Evolutionary conservation across 2,329 filamentous ascomycete genomes (phyloP).

Genomic region (Aspergillus ibericus): DNA sequence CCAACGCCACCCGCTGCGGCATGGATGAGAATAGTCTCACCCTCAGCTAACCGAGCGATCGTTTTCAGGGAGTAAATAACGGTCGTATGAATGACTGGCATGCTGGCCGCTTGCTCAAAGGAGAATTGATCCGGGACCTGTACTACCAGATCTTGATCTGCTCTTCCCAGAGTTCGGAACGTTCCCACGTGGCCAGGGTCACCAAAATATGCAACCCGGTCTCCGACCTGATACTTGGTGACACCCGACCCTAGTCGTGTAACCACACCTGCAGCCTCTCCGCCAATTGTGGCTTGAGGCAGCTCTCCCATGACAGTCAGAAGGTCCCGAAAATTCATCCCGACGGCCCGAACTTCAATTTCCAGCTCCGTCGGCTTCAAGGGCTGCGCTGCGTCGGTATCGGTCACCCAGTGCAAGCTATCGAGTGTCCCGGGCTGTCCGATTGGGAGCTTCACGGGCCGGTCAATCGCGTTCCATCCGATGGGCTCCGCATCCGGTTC

Average conservation of each 20-base stretch:
- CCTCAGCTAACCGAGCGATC: neutral
- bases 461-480: neutral
- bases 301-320: conserved; percentile 17
- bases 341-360: conserved; percentile 19
- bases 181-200: neutral
- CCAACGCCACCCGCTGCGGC: neutral
- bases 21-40: neutral
- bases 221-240: neutral
- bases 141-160: too few relatives aligned
- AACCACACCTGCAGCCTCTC: neutral
- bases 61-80: too few relatives aligned
- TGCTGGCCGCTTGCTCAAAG: too few relatives aligned
- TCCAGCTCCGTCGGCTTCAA: conserved; percentile 19
- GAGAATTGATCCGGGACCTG: too few relatives aligned
- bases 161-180: too few relatives aligned
- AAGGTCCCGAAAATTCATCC: conserved; percentile 19
- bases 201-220: neutral
- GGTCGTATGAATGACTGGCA: too few relatives aligned
- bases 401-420: neutral
- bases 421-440: neutral
- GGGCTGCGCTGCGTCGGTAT: neutral
- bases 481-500: neutral
- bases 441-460: neutral
- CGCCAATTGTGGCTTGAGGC: conserved; percentile 16
- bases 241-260: neutral